Evolutionary conservation across 495 filamentous ascomycete genomes (phyloP).

Genomic region (Copromyces sp.): DNA sequence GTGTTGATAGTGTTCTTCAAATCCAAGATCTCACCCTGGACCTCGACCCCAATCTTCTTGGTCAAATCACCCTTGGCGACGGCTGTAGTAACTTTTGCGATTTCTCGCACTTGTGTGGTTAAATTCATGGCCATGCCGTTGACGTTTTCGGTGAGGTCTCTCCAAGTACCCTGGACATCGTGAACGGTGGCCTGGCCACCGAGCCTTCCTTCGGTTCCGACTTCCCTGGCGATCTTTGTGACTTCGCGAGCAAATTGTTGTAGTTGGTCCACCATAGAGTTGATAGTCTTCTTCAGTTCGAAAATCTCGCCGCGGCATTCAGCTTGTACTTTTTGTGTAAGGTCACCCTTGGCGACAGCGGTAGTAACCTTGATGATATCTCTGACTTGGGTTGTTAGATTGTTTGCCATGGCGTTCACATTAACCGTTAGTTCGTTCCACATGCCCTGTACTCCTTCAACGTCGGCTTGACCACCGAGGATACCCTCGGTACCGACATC

Average conservation of each 20-base stretch:
- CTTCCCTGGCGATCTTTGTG: slow-evolving; percentile 93
- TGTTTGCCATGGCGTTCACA: slow-evolving; percentile 97
- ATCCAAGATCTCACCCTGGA: slow-evolving; percentile 88
- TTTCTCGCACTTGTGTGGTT: slow-evolving; percentile 96
- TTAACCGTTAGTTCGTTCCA: slow-evolving; percentile 98
- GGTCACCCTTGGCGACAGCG: slow-evolving; percentile 88
- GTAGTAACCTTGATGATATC: slow-evolving; percentile 99
- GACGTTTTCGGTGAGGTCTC: slow-evolving; percentile 93
- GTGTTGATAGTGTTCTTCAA: slow-evolving; percentile 98
- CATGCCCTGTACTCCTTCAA: slow-evolving; percentile 70
- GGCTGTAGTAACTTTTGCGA: slow-evolving; percentile 94
- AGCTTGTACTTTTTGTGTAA: slow-evolving; percentile 94
- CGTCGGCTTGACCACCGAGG: slow-evolving; percentile 91
- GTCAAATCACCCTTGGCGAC: slow-evolving; percentile 91
- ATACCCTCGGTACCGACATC: slow-evolving; percentile 98
- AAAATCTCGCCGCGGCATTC: slow-evolving; percentile 95
- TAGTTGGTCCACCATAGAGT: slow-evolving; percentile 97
- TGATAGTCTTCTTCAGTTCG: slow-evolving; percentile 93
- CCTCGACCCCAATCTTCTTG: slow-evolving; percentile 92
- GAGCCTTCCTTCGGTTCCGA: slow-evolving; percentile 91
- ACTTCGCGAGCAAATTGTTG: slow-evolving; percentile 96
- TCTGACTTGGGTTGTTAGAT: slow-evolving; percentile 93
- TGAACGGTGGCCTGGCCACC: slow-evolving; percentile 95
- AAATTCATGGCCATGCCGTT: slow-evolving; percentile 99
- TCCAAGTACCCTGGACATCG: slow-evolving; percentile 96